Percentiles rank a stretch among this genome's conserved stretches.
Conservation (phyloP, 495 filamentous ascomycete species). For the Hypoxylon trugodes region DNA sequence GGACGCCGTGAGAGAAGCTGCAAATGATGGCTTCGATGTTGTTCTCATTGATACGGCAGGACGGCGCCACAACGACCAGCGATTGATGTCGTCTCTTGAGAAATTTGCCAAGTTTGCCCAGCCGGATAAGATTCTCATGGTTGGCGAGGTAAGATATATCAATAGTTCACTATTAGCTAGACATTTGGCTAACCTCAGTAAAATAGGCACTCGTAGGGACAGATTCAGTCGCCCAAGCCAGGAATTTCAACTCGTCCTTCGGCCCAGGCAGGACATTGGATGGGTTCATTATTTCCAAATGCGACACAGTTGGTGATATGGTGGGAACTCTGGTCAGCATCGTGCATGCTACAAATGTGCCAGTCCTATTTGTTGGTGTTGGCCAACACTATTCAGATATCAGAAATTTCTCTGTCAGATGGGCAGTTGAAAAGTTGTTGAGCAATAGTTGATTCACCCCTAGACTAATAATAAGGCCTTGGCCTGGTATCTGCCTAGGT, state of each 20-base stretch:
- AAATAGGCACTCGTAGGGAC: constrained; percentile 84
- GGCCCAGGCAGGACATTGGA: constrained; percentile 81
- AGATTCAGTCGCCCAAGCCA: constrained; percentile 91
- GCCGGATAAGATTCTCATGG: constrained; percentile 99
- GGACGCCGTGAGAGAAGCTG: constrained; percentile 85
- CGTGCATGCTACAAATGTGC: constrained; percentile 96
- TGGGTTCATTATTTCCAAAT: constrained; percentile 98
- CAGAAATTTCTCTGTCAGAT: constrained; percentile 89
- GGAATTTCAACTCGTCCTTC: constrained; percentile 95
- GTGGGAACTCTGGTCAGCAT: constrained; percentile 96
- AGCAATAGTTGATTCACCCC: constrained; percentile 47
- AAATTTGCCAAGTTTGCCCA: constrained; percentile 96
- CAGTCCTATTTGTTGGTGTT: constrained; percentile 91
- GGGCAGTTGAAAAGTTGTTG: constrained; percentile 82
- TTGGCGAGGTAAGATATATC: constrained; percentile 73
- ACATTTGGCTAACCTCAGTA: constrained; percentile 23
- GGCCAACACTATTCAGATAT: constrained; percentile 98
- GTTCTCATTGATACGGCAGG: constrained; percentile 97
- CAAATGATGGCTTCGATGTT: constrained; percentile 81
- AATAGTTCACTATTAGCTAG: neutral
- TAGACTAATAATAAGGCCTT: neutral
- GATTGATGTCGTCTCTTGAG: constrained; percentile 92
- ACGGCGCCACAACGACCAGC: constrained; percentile 91
- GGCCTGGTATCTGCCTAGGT: neutral
- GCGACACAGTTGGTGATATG: constrained; percentile 99